phyloP scores from a whole-genome alignment of 345 rosid species.

The Pseudoturritis turrita region DNA sequence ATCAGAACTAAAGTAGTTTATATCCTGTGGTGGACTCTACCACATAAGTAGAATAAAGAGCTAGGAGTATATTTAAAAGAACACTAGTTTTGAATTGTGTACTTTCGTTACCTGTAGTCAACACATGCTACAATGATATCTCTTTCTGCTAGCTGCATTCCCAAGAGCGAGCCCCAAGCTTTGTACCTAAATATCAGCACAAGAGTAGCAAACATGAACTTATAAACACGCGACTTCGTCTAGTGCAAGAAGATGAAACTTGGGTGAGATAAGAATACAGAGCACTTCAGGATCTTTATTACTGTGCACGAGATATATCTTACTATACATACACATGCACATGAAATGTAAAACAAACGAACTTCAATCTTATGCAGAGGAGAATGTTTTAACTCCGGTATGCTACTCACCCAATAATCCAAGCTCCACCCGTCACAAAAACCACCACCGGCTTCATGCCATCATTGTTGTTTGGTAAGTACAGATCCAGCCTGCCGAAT shows the following conservation, averaged over 20 bases:
- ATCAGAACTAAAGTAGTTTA: neutral
- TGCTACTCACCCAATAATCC: slow-evolving; percentile 87
- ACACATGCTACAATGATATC: slow-evolving; percentile 92
- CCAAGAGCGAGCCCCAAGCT: slow-evolving; percentile 96
- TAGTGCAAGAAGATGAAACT: slow-evolving; percentile 6
- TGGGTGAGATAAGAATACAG: neutral
- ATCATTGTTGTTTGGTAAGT: slow-evolving; percentile 58
- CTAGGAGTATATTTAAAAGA: neutral
- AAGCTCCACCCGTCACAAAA: slow-evolving; percentile 97
- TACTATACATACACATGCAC: neutral
- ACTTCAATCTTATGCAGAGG: neutral
- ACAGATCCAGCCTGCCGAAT: slow-evolving; percentile 67
- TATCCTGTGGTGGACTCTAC: neutral
- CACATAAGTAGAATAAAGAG: neutral
- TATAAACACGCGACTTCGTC: slow-evolving; percentile 14
- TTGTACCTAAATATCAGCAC: slow-evolving; percentile 53
- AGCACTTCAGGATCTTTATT: neutral
- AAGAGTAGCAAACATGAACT: slow-evolving; percentile 12
- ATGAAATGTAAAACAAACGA: neutral
- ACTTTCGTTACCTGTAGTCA: slow-evolving; percentile 77
- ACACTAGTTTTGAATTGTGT: neutral
- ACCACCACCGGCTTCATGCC: slow-evolving; percentile 87
- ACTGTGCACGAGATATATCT: neutral
- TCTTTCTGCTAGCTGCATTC: slow-evolving; percentile 89
- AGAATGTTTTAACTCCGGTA: slow-evolving; percentile 1